Conservation (phyloP, 192 early-diverging fungal genomes). For the Diversispora eburnea region DNA sequence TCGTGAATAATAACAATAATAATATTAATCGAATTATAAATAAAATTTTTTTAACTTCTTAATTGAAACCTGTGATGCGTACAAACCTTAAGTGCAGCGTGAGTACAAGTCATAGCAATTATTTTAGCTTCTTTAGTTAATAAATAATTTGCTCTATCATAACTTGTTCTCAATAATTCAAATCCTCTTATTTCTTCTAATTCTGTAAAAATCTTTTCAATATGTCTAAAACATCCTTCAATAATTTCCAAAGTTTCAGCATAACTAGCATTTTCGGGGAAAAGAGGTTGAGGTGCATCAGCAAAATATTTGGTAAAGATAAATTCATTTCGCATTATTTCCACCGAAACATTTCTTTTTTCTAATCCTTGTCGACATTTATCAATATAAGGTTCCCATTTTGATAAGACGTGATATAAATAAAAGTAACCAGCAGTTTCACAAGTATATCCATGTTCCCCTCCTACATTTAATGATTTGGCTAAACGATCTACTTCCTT, state of each 20-base stretch:
- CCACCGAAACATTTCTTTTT: constrained; percentile 18
- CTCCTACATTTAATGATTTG: constrained; percentile 66
- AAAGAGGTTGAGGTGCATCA: constrained; percentile 67
- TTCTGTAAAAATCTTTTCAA: constrained; percentile 79
- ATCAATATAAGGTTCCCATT: constrained; percentile 70
- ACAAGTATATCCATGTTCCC: constrained; percentile 88
- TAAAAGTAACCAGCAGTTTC: constrained; percentile 92
- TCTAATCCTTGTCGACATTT: constrained; percentile 31
- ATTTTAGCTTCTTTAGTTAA: constrained; percentile 94
- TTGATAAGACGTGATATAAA: constrained; percentile 65
- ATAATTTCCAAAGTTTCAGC: constrained; percentile 59
- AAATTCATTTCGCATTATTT: constrained; percentile 54
- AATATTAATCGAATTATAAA: neutral
- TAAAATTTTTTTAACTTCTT: constrained; percentile 5
- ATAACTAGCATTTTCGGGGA: constrained; percentile 46
- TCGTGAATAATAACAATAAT: neutral
- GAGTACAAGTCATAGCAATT: constrained; percentile 96
- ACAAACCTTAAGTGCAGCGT: constrained; percentile 79
- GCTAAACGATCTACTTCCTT: constrained; percentile 75
- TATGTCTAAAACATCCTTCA: constrained; percentile 77
- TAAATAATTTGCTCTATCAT: constrained; percentile 86
- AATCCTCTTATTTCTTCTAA: constrained; percentile 91
- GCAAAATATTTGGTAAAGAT: constrained; percentile 82
- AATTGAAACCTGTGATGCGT: too few species aligned
- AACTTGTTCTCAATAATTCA: constrained; percentile 77